Evolutionary conservation across 176 grass and related monocot species (phyloP), one percentile per base, ranked within the genome.

Genomic region (Lolium multiflorum): DNA sequence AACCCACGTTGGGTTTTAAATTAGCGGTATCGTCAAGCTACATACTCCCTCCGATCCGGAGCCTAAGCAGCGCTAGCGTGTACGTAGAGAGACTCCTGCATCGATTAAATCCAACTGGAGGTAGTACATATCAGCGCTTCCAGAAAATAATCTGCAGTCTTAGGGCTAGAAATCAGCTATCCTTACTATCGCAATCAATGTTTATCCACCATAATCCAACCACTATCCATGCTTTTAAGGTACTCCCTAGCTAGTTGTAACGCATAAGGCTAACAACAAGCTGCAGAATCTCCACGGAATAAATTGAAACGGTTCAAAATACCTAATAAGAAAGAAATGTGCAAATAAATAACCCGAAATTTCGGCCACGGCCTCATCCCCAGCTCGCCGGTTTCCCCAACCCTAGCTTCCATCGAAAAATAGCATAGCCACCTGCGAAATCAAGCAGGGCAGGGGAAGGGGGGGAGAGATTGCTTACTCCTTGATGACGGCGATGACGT

Each of bases 401-500:
- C 31, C 31, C 31, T 35, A 35, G 31, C 31, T 35, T 35, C 31
- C 31, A 35, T 35, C 31, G 31, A 35, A 35, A 35, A 35, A 35
- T 35, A 35, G 31, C 31, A 35, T 35, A 8, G 56, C 21, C 21
- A 49, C 11, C 6, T 44, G 24, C 22, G 28, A 80, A 71, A 90
- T 41, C 81, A 62, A 11, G 5, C 38, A 16, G 68, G n/a, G 54
- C 7, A n/a, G 24, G 71, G 55, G 39, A 39, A 11, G 12, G 39
- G 47, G 9, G 12, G 35, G 47, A 28, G 18, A 22, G 17, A 48
- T 7, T 28, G 86, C 89, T 93, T 78, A 98, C 95, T 98, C 95
- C 84, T 98, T 98, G 20, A 88, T 89, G 79, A 95, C 77, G 59
- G 95, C 95, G 60, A 98, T 90, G 71, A 95, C 66, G 82, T 88